These are phyloP conservation scores for Mrakia hoshinonis DNA, from an alignment of 768 basidiomycete species.

Conservation along the genomic window DNA sequence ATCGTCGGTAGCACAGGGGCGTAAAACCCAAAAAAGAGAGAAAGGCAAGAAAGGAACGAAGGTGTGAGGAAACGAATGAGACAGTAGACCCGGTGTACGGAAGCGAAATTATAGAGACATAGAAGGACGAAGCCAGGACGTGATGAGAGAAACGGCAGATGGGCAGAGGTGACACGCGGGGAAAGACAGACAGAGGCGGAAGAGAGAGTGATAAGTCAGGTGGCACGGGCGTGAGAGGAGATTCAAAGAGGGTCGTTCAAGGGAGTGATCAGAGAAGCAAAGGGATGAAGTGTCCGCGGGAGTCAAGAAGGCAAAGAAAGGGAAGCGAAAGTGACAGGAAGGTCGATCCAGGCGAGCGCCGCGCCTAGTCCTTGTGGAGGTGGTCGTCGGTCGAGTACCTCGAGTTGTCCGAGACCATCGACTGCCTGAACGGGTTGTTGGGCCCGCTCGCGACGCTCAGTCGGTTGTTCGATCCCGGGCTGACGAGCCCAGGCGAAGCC, in stretches of 20 bases:
- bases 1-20: too few species aligned
- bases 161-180: background rate
- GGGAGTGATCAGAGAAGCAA: too few species aligned
- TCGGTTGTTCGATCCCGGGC: background rate
- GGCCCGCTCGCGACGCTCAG: conserved; percentile 9
- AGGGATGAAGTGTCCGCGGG: too few species aligned
- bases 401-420: conserved; percentile 11
- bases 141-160: background rate
- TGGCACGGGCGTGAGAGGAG: too few species aligned
- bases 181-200: background rate
- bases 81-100: background rate
- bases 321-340: background rate
- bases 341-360: too few species aligned
- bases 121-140: too few species aligned
- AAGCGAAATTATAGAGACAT: background rate
- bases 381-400: conserved; percentile 11
- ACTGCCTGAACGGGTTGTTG: conserved; percentile 26
- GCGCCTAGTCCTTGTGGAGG: background rate
- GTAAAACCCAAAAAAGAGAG: background rate
- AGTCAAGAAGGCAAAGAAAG: too few species aligned
- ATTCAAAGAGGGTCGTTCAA: too few species aligned
- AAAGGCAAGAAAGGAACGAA: background rate
- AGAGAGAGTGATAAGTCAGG: background rate
- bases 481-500: background rate
- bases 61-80: too few species aligned